Evolutionary conservation across 192 early-diverging fungal species (phyloP), one percentile per base, ranked within the genome.

Genomic region (Linderina pennispora): DNA sequence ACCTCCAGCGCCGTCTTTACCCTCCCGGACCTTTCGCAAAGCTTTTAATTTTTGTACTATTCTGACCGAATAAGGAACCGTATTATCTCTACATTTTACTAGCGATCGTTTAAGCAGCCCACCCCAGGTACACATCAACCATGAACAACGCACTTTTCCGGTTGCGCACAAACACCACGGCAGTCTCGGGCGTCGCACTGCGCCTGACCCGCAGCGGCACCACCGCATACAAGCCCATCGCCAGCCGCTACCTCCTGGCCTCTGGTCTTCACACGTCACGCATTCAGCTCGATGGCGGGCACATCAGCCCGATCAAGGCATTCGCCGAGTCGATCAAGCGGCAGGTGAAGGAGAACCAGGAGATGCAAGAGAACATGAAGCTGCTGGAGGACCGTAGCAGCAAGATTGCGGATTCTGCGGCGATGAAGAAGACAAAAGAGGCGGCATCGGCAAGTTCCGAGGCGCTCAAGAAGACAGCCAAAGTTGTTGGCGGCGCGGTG

Each of bases 281-380:
- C 11, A 39, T 44, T 28, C 23, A n/a, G 25, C 34, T 22, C 20
- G 61, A 73, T 36, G 69, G 69, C 45, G 69, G 69, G 1, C 69
- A 73, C 17, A 39, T 63, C 37, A 78, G 70, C 49, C 82, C 89
- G 43, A 57, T 93, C 53, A 60, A 76, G 46, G 87, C 82, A 17
- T 98, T 98, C 67, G 65, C 84, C n/a, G 84, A 94, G 40, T 92
- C 90, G 0, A 61, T 98, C 37, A 88, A 86, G 61, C 83, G 88
- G 35, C 94, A 99, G 76, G 77, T 92, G 41, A 79, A 88, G 65
- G 93, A 97, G 72, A 97, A 92, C 73, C 79, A 90, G 67, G 94
- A 98, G 51, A 66, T 99, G 15, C 87, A 95, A 51, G 62, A 88
- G 23, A 86, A 90, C 62, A 84, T 97, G 45, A 92, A 97, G 81